Evolutionary conservation across 306 rosid species (phyloP).

Genomic region (Gastrolobium villosum): DNA sequence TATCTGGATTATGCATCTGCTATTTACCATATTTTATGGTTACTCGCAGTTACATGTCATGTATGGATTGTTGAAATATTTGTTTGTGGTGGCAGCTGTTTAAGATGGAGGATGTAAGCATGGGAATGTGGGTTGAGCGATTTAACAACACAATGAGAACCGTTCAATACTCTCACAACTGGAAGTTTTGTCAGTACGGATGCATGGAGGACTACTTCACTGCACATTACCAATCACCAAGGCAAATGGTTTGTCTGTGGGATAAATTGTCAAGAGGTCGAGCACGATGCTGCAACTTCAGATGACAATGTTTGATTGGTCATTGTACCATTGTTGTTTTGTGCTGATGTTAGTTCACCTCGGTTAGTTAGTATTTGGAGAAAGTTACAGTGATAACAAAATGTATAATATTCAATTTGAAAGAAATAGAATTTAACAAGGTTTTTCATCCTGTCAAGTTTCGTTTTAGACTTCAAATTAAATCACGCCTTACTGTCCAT

Average conservation of each 20-base stretch:
- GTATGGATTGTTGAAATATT: conserved; percentile 38
- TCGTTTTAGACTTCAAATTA: not conserved
- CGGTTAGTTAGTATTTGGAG: conserved; percentile 34
- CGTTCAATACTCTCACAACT: conserved; percentile 91
- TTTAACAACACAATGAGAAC: conserved; percentile 58
- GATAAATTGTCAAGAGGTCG: conserved; percentile 82
- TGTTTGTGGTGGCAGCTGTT: conserved; percentile 71
- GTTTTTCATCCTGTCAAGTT: not conserved
- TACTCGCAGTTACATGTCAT: not conserved
- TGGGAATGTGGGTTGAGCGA: conserved; percentile 99
- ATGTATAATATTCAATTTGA: conserved; percentile 32
- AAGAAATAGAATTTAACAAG: conserved; percentile 43
- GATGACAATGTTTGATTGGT: conserved; percentile 56
- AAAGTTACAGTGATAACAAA: conserved; percentile 29
- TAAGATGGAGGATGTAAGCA: conserved; percentile 99
- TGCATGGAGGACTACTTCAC: conserved; percentile 91
- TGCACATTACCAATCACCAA: conserved; percentile 98
- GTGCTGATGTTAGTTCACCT: conserved; percentile 34
- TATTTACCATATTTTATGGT: not conserved
- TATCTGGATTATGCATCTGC: not conserved
- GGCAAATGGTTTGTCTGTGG: conserved; percentile 97
- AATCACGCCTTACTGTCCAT: not conserved
- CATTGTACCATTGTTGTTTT: conserved; percentile 29
- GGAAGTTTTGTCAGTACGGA: conserved; percentile 99
- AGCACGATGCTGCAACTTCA: conserved; percentile 92